Conservation (phyloP, 148 eudicot species). For the Camellia lanceoleosa region DNA sequence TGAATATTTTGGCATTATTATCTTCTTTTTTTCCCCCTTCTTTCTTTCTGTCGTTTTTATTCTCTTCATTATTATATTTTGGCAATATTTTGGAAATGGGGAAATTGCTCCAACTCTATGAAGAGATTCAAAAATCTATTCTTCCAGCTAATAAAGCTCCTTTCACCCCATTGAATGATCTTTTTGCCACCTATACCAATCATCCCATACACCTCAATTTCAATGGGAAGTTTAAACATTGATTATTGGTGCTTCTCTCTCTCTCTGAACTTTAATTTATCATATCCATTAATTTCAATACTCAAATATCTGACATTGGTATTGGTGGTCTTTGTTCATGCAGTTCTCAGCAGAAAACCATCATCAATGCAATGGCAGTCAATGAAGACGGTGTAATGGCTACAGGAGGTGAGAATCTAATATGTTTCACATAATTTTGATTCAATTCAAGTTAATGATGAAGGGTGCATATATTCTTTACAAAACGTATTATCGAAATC, state of each 20-base stretch:
- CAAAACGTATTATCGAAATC: too few relatives aligned
- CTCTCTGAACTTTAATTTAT: background rate
- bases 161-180: background rate
- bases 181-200: background rate
- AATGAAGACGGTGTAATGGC: slow-evolving; percentile 94
- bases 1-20: background rate
- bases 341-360: slow-evolving; percentile 96
- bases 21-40: background rate
- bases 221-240: background rate
- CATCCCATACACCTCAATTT: background rate
- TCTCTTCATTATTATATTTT: background rate
- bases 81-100: background rate
- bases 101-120: background rate
- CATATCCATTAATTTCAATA: background rate
- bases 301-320: background rate
- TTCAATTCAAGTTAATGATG: background rate
- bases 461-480: too few relatives aligned
- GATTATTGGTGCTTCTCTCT: background rate
- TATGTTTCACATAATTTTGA: background rate
- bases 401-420: slow-evolving; percentile 66
- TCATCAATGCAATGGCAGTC: slow-evolving; percentile 87
- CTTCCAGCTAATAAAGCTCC: background rate
- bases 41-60: slow-evolving; percentile 3
- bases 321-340: background rate
- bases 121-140: background rate